phyloP scores from a whole-genome alignment of 176 grass and related monocot species.

The Luzula sylvatica region DNA sequence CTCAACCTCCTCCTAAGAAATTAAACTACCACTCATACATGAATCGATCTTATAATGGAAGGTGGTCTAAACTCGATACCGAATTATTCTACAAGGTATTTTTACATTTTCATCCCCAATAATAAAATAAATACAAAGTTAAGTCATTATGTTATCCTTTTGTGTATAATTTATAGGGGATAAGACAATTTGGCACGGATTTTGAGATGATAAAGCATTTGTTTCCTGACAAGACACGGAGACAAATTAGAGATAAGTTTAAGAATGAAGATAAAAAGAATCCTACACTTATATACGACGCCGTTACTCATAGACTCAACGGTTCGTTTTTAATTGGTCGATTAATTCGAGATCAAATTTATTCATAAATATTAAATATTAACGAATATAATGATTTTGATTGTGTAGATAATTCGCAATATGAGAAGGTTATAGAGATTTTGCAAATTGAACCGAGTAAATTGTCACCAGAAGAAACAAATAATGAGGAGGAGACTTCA shows the following conservation, averaged over 20 bases:
- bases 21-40: constrained; percentile 93
- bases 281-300: constrained; percentile 56
- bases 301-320: constrained; percentile 44
- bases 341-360: neutral
- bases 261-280: constrained; percentile 73
- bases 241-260: constrained; percentile 68
- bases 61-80: constrained; percentile 82
- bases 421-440: constrained; percentile 64
- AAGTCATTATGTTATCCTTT: no score
- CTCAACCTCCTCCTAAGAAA: no score
- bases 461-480: constrained; percentile 5
- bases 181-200: constrained; percentile 87
- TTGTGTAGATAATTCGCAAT: constrained; percentile 66
- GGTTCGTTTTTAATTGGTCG: constrained; percentile 17
- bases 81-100: constrained; percentile 83
- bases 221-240: constrained; percentile 62
- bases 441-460: constrained; percentile 40
- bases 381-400: no score
- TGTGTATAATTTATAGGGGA: constrained; percentile 49
- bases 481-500: neutral
- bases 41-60: constrained; percentile 28
- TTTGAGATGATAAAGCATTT: constrained; percentile 91
- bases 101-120: neutral
- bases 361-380: constrained; percentile 8
- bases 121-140: no score